These are phyloP conservation scores for Nothomitra cinnamomea DNA, from an alignment of 2,329 filamentous ascomycete species.

Conservation along the genomic window DNA sequence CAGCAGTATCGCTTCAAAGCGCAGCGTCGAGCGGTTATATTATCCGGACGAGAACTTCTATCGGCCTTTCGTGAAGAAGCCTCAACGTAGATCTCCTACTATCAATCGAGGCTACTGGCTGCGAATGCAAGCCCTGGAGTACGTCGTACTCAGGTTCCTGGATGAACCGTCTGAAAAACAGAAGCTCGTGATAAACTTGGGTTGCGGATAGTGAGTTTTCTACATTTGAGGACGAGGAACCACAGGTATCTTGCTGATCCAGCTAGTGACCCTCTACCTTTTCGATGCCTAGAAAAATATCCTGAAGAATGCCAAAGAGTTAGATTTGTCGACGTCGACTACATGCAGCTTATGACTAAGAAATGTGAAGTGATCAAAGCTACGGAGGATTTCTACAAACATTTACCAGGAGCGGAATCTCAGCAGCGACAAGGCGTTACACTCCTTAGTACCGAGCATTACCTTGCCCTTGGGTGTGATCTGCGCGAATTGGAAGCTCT, in stretches of 20 bases:
- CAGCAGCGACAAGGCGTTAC: conserved; percentile 24
- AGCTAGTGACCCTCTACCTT: conserved; percentile 67
- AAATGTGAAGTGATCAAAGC: conserved; percentile 52
- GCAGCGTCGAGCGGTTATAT: conserved; percentile 83
- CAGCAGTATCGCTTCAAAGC: conserved; percentile 81
- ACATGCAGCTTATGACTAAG: conserved; percentile 58
- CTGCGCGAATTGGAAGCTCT: conserved; percentile 49
- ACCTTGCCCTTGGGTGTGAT: conserved; percentile 69
- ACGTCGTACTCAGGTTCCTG: conserved; percentile 59
- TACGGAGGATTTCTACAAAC: conserved; percentile 40
- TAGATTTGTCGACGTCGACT: conserved; percentile 73
- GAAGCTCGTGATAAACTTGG: conserved; percentile 69
- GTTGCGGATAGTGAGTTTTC: conserved; percentile 68
- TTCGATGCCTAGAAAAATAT: conserved; percentile 60
- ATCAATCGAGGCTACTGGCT: conserved; percentile 86
- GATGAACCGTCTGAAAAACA: conserved; percentile 33
- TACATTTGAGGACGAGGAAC: conserved; percentile 6
- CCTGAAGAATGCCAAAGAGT: conserved; percentile 37
- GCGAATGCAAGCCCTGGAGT: conserved; percentile 66
- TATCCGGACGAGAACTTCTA: conserved; percentile 65
- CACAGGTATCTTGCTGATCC: conserved; percentile 3
- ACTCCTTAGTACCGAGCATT: conserved; percentile 48
- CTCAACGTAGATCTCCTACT: conserved; percentile 65
- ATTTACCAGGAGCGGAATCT: conserved; percentile 30
- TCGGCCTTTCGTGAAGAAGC: conserved; percentile 72